These are phyloP conservation scores for Chaetomiaceae sp. DNA, from an alignment of 2,329 filamentous ascomycete genomes.

Conservation along the genomic window DNA sequence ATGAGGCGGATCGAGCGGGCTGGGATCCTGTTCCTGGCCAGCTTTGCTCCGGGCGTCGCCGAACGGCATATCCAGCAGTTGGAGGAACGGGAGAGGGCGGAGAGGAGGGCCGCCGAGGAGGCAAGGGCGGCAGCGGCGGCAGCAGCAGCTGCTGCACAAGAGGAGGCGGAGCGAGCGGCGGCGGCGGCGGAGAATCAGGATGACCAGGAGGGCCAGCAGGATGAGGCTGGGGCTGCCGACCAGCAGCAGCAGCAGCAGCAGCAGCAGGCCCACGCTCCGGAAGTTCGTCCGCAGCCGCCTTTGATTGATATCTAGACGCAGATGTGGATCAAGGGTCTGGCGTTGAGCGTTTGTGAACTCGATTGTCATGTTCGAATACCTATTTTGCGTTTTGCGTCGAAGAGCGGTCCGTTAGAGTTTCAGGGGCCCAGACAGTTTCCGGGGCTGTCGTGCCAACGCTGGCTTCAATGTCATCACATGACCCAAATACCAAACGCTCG, in stretches of 20 bases:
- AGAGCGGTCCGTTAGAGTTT: too few species aligned
- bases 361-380: neutral
- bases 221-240: neutral
- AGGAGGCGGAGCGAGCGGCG: constrained; percentile 6
- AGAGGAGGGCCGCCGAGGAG: constrained; percentile 41
- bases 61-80: constrained; percentile 59
- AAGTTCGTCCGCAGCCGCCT: constrained; percentile 4
- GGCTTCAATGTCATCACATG: neutral
- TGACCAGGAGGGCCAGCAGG: neutral
- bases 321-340: neutral
- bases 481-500: too few species aligned
- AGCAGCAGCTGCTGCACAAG: constrained; percentile 20
- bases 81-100: constrained; percentile 47
- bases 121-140: constrained; percentile 34
- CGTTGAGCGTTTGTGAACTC: neutral
- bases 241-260: constrained; percentile 9
- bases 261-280: neutral
- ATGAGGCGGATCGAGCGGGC: constrained; percentile 54
- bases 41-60: constrained; percentile 60
- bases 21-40: constrained; percentile 59
- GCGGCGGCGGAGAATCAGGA: neutral
- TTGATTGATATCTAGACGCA: constrained; percentile 9
- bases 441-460: too few species aligned
- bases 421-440: too few species aligned
- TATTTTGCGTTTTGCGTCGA: neutral